A percentile compares a stretch with the other conserved stretches of the same genome.
These are phyloP conservation scores for Aspergillus neotritici DNA, from an alignment of 2,329 filamentous ascomycete genomes.

Conservation along the genomic window DNA sequence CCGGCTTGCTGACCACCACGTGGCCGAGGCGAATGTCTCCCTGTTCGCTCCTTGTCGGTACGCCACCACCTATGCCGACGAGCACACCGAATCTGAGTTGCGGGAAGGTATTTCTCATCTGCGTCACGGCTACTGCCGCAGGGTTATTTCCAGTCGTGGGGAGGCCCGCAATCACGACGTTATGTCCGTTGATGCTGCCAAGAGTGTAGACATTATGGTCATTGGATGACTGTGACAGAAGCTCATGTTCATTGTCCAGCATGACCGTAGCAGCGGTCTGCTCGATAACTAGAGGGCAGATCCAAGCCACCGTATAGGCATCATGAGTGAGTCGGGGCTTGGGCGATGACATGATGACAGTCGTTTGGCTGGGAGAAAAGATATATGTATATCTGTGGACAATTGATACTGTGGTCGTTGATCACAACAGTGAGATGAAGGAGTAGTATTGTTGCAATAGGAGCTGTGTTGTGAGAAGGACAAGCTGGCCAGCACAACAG, in stretches of 20 bases:
- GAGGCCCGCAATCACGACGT: conserved; percentile 7
- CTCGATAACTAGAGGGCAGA: conserved; percentile 4
- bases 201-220: conserved; percentile 6
- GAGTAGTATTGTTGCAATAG: too few relatives aligned
- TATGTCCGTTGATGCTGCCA: conserved; percentile 3
- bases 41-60: neutral
- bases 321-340: neutral
- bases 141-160: conserved; percentile 2
- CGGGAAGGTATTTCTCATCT: conserved; percentile 7
- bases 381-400: too few relatives aligned
- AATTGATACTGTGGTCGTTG: too few relatives aligned
- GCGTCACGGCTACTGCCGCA: conserved; percentile 3
- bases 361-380: too few relatives aligned
- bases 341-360: too few relatives aligned
- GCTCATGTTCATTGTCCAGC: conserved; percentile 4
- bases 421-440: too few relatives aligned
- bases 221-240: neutral
- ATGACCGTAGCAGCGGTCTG: conserved; percentile 5
- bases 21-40: conserved; percentile 7
- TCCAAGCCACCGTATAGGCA: conserved; percentile 9
- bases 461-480: too few relatives aligned
- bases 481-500: too few relatives aligned
- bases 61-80: conserved; percentile 9
- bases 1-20: conserved; percentile 7
- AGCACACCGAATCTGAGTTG: conserved; percentile 6